These are phyloP conservation scores for Zymoseptoria tritici DNA, from an alignment of 2,329 filamentous ascomycete genomes.

Conservation along the genomic window DNA sequence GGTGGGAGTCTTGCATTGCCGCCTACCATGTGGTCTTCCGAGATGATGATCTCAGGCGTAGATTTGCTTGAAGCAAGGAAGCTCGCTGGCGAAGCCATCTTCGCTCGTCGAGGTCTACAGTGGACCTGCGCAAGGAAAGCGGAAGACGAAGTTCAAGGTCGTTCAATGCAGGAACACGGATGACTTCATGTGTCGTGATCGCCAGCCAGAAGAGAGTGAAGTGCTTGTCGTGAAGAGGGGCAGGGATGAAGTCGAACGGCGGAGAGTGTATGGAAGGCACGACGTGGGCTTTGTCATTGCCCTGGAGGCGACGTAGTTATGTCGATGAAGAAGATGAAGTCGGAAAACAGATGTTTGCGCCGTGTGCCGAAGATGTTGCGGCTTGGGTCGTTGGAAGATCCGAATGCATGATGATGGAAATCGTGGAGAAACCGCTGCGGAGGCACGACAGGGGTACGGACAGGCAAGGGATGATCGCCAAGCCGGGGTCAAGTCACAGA, in stretches of 20 bases:
- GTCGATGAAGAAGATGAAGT: neutral
- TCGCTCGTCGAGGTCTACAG: neutral
- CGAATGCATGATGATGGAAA: neutral
- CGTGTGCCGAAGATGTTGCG: neutral
- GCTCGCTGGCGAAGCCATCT: neutral
- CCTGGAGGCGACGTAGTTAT: neutral
- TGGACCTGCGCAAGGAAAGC: neutral
- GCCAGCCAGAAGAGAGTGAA: neutral
- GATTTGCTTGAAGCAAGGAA: neutral
- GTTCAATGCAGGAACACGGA: neutral
- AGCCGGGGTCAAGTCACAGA: neutral
- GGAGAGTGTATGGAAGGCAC: neutral
- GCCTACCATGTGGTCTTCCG: neutral
- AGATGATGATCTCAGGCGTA: neutral
- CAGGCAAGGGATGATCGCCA: neutral
- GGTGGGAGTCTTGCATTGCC: neutral
- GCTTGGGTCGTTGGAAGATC: neutral
- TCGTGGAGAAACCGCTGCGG: neutral
- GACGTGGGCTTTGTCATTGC: neutral
- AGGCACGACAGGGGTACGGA: neutral
- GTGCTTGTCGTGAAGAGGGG: neutral
- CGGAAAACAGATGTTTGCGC: neutral
- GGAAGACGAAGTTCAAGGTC: neutral
- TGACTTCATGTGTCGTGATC: neutral
- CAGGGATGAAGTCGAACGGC: neutral